Evolutionary conservation across 1,139 yeast species (phyloP), one percentile per base, ranked within the genome.

Genomic region (Taiozyma sp.): DNA sequence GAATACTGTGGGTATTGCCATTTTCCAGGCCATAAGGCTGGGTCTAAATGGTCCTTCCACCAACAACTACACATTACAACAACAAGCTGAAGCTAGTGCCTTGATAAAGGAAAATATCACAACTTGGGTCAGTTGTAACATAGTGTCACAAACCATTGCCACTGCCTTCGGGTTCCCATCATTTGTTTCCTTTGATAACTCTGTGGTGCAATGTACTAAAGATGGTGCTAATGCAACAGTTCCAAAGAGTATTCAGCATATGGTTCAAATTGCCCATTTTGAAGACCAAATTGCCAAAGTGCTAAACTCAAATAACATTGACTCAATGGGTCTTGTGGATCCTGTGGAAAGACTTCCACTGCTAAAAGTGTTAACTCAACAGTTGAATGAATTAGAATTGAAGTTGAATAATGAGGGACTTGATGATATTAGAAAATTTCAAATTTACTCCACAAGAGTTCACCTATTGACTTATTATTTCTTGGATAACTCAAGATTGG

Each of bases 161-260:
- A 83, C 96, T 1, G 87, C 96, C 10, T 91, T 91, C 69, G 99
- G 99, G 22, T 91, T 87, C 64, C 98, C 98, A 0, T 90, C 96
- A 0, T 90, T 91, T 67, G 91, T 88, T 2, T 89, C 84, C 54
- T 89, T 91, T 65, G 96, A 89, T 65, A 79, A 88, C 19, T 79
- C 92, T 0, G 80, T 86, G 4, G 74, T 86, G 65, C 76, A 79
- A 23, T 75, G 79, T 34, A 75, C 76, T 52, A 68, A 76, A 55
- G 55, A 72, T 47, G 67, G 41, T 12, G 3, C 43, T n/a, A 38
- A 24, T 8, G 22, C 38, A 2, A 23, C 66, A 4, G 70, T 90
- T 22, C 91, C 96, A 0, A 68, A 70, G 36, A 72, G 83, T 9
- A 75, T 92, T 45, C 76, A 79, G 51, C 89, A 83, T 58, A 85